These are phyloP conservation scores for Pyrenopolyporus hunteri DNA, from an alignment of 495 filamentous ascomycete species.

Conservation along the genomic window DNA sequence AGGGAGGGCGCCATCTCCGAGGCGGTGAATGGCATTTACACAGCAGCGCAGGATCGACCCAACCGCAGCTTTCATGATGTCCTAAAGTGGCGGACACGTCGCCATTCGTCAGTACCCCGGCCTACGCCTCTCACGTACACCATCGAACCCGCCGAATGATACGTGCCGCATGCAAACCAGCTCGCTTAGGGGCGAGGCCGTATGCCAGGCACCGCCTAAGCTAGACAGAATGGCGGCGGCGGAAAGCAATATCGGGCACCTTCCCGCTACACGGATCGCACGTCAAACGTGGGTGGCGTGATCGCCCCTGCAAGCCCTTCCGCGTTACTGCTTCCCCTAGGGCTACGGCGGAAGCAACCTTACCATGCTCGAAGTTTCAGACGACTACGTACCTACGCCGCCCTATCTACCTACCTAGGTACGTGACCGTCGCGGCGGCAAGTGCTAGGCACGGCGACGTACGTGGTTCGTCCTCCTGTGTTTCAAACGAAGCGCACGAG, in stretches of 20 bases:
- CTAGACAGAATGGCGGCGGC: conserved; percentile 17
- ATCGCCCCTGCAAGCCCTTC: not conserved
- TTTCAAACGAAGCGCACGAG: no score
- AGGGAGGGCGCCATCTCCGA: conserved; percentile 2
- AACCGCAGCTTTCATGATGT: not conserved
- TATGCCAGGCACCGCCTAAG: conserved; percentile 8
- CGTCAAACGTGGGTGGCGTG: not conserved
- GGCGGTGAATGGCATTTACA: conserved; percentile 34
- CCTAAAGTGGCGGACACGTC: conserved; percentile 14
- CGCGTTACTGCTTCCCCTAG: not conserved
- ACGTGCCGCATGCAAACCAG: conserved; percentile 15
- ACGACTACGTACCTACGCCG: no score
- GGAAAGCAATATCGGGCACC: not conserved
- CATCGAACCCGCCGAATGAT: not conserved
- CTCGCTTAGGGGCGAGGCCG: conserved; percentile 16
- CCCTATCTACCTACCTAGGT: no score
- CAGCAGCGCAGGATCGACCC: conserved; percentile 23
- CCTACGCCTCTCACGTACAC: no score
- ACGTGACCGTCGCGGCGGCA: no score
- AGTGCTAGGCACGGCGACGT: no score
- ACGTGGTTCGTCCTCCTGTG: no score
- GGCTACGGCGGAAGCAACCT: not conserved
- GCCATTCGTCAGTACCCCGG: not conserved
- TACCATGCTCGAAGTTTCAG: not conserved
- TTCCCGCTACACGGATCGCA: not conserved